Conservation (phyloP, 495 filamentous ascomycete species). For the Parachaetomium inaequale region DNA sequence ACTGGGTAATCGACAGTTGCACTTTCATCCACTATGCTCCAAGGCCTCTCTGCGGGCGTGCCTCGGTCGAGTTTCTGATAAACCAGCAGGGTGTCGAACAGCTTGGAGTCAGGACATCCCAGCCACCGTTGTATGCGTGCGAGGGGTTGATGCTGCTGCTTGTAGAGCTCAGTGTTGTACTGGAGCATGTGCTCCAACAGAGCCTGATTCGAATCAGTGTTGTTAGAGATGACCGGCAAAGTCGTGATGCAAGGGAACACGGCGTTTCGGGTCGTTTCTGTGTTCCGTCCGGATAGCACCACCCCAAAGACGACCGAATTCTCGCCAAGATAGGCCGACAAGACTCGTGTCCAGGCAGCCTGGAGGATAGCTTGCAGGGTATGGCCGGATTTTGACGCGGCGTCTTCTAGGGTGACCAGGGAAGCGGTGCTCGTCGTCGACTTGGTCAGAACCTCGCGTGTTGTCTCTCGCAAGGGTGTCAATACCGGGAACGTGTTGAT, state of each 20-base stretch:
- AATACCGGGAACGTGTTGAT: conserved; percentile 66
- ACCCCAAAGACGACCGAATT: conserved; percentile 63
- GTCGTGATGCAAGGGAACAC: conserved; percentile 74
- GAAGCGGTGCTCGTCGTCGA: conserved; percentile 40
- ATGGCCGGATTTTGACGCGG: conserved; percentile 51
- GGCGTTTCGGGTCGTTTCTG: conserved; percentile 48
- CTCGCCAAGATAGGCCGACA: conserved; percentile 71
- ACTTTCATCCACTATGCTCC: conserved; percentile 35
- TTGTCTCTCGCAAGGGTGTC: conserved; percentile 53
- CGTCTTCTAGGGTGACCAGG: conserved; percentile 47
- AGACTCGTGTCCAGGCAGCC: conserved; percentile 67
- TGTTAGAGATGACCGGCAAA: conserved; percentile 57
- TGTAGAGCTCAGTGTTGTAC: conserved; percentile 57
- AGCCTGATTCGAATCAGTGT: conserved; percentile 48
- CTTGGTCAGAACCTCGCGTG: conserved; percentile 35
- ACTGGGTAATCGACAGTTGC: conserved; percentile 57
- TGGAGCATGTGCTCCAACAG: conserved; percentile 56
- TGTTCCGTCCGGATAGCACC: conserved; percentile 66
- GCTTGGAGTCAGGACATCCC: conserved; percentile 50
- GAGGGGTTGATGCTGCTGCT: conserved; percentile 67
- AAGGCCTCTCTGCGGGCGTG: conserved; percentile 11
- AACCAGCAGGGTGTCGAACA: conserved; percentile 77
- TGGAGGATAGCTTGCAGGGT: conserved; percentile 69
- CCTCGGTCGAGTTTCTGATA: conserved; percentile 58
- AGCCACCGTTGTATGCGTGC: conserved; percentile 64